Base-by-base conservation (phyloP, 2,329 filamentous ascomycete species). In the Pyricularia sp. region DNA sequence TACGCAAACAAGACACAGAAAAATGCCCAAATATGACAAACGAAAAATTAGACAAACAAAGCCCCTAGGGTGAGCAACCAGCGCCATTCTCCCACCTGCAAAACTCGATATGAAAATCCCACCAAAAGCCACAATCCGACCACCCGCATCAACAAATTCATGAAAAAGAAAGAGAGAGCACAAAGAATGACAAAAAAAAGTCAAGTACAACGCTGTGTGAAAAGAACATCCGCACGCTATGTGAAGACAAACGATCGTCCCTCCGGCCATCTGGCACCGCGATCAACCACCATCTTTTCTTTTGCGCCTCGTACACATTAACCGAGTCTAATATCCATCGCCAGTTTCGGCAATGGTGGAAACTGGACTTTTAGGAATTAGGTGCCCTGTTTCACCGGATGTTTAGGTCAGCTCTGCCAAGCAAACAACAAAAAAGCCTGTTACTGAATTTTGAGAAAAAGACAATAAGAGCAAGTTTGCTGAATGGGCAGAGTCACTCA, bases 401-500 rank as follows among this genome's bases (percentile, higher is more conserved):
- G 58, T 25, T 25, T 61, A 50, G n/a, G 42, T 50, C 42, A 61
- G 58, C 58, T 61, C 58, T 26, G 58, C 58, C 58, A 26, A 61
- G 11, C n/a, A 26, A 61, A 61, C n/a, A 26, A 61, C 50, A 58
- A 61, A 26, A 61, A 9, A 61, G 58, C 58, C 58, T 61, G 3
- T 25, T 61, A 61, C 25, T 61, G 58, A 25, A 61, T 26, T 61
- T 26, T 23, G n/a, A 26, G 58, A 61, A 58, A 58, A 61, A 61
- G n/a, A 61, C 58, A 61, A 61, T 61, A 61, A 12, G 25, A 61
- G n/a, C 58, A 25, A 61, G 23, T 61, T 26, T 61, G 25, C 25
- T 61, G 58, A 26, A 61, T 61, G 58, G 50, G 58, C 58, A 61
- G 58, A 25, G 36, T 20, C 14, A 75, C 74, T 78, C 75, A 88